Evolutionary conservation across 2,329 filamentous ascomycete species (phyloP).

Genomic region (Aquanectria penicillioides): DNA sequence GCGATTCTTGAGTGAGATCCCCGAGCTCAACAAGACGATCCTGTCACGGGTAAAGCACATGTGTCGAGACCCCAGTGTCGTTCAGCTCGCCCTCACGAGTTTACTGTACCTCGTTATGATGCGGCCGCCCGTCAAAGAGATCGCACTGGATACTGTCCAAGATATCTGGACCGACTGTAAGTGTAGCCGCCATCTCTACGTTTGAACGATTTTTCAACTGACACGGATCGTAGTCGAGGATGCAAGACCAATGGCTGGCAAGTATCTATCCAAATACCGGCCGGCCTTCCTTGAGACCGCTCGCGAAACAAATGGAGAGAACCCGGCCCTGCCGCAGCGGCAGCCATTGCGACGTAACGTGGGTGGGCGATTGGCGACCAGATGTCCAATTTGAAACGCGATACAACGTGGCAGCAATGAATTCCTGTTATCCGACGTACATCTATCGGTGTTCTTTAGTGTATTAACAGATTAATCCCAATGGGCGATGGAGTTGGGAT

Average conservation of each 20-base stretch:
- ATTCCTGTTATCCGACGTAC: neutral
- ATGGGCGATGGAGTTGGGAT: neutral
- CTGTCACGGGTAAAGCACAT: constrained; percentile 76
- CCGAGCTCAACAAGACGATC: constrained; percentile 77
- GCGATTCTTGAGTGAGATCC: constrained; percentile 91
- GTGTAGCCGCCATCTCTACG: constrained; percentile 41
- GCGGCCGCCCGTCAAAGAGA: constrained; percentile 70
- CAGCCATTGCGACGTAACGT: constrained; percentile 39
- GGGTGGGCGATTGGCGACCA: constrained; percentile 2
- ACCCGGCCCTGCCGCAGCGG: constrained; percentile 33
- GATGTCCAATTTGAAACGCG: neutral
- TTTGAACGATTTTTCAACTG: constrained; percentile 24
- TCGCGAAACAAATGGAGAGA: constrained; percentile 36
- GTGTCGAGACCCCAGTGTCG: constrained; percentile 73
- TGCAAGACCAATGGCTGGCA: constrained; percentile 68
- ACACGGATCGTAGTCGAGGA: constrained; percentile 63
- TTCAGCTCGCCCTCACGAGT: constrained; percentile 71
- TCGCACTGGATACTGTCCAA: constrained; percentile 72
- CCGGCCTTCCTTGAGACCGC: constrained; percentile 59
- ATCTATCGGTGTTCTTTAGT: constrained; percentile 1
- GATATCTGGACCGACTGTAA: constrained; percentile 74
- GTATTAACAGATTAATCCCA: constrained; percentile 10
- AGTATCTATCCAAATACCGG: constrained; percentile 70
- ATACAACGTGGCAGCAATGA: constrained; percentile 7
- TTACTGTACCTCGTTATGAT: constrained; percentile 75